Base-by-base conservation (phyloP, 1,284 basidiomycete species). In the Volvariella volvacea region DNA sequence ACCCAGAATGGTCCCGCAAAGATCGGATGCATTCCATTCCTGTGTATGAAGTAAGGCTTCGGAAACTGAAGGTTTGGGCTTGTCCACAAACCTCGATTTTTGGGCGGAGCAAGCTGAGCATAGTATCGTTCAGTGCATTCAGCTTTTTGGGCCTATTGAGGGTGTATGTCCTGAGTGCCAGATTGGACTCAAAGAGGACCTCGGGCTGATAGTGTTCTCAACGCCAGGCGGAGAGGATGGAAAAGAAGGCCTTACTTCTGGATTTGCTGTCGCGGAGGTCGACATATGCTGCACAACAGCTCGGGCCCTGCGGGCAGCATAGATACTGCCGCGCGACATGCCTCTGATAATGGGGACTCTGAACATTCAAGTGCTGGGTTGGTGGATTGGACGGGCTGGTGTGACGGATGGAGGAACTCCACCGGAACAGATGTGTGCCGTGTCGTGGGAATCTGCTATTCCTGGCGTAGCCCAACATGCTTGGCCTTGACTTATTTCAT, bases 61-160 rank as follows among this genome's bases (percentile, higher is more conserved):
- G 39, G 32, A 30, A 47, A 43, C 42, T 28, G 39, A 44, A 31
- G 20, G 43, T 42, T 39, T 52, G 45, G 42, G 43, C 44, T 43
- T 38, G 22, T 36, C 37, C 22, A 52, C 71, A 47, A 50, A 88
- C 90, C 71, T 90, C 76, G 32, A 95, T 76, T 57, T 85, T 82
- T 12, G 78, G 72, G 32, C 78, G 70, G 19, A 99, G 72, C 14
- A 80, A 58, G 22, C 76, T 63, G 41, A 99, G 79, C 92, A 98
- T 98, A 36, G 79, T 70, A 43, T 76, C 68, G 62, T 93, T 83
- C 44, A 99, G 74, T 1, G 92, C 84, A 68, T 99, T 99, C 38
- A 92, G 73, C 62, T 92, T 91, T 51, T 67, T 67, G 2, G 89
- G 80, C 43, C 94, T 76, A 61, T 98, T 95, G 47, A 97, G 77